phyloP scores from a whole-genome alignment of 2,329 filamentous ascomycete genomes.

The Cytospora piceicola region DNA sequence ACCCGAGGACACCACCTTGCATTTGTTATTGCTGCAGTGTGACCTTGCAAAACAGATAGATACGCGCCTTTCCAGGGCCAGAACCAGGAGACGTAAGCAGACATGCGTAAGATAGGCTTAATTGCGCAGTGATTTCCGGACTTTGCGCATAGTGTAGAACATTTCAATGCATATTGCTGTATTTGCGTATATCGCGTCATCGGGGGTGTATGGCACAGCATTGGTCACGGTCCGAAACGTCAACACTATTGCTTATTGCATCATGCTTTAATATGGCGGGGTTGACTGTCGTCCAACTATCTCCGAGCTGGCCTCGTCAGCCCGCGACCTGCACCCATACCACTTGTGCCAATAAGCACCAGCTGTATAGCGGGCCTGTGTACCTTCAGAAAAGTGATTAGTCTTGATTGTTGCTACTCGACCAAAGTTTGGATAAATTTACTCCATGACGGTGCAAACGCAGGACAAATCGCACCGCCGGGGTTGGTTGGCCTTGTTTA shows the following conservation, averaged over 20 bases:
- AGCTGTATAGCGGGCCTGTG: not conserved
- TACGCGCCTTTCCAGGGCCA: not conserved
- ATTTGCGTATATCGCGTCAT: not conserved
- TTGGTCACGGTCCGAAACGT: not conserved
- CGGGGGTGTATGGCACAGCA: not conserved
- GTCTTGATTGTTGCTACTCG: not conserved
- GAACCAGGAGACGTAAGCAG: not conserved
- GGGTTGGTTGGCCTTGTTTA: not conserved
- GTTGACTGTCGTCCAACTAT: not conserved
- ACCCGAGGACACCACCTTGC: not conserved
- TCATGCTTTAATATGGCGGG: not conserved
- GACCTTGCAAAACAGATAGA: too few species aligned
- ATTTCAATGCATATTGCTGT: not conserved
- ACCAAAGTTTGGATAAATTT: not conserved
- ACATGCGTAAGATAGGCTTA: not conserved
- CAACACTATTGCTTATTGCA: slow-evolving; percentile 7
- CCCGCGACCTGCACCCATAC: not conserved
- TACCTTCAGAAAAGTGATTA: not conserved
- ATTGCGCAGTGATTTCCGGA: not conserved
- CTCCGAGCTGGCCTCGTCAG: slow-evolving; percentile 2
- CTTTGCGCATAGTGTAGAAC: not conserved
- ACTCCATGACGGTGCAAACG: not conserved
- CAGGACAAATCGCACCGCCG: not conserved
- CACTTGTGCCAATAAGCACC: not conserved
- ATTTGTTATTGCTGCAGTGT: not conserved